Evolutionary conservation across 1,139 yeast genomes (phyloP).

Genomic region (Candida sp.): DNA sequence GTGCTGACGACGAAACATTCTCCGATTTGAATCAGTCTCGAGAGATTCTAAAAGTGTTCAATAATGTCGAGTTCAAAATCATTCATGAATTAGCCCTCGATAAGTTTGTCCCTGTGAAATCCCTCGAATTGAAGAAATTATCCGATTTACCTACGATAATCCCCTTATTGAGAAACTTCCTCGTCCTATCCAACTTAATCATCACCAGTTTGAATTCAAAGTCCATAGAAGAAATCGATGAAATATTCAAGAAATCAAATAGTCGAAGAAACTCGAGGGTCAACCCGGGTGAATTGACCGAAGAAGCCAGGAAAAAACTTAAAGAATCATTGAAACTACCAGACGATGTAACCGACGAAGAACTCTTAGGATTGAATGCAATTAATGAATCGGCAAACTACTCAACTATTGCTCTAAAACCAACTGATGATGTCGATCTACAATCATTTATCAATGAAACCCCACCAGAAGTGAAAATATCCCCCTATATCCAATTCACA

Average conservation of each 20-base stretch:
- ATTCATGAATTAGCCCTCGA: conserved; percentile 7
- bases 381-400: conserved; percentile 17
- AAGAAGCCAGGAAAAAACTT: conserved; percentile 25
- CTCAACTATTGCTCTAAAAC: conserved; percentile 17
- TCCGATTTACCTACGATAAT: conserved; percentile 22
- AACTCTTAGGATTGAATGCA: conserved; percentile 33
- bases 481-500: conserved; percentile 14
- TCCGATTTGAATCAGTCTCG: not conserved
- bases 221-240: not conserved
- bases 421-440: conserved; percentile 15
- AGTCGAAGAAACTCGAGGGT: conserved; percentile 9
- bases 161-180: conserved; percentile 28
- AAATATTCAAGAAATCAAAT: not conserved
- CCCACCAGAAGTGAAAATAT: conserved; percentile 7
- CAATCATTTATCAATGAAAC: conserved; percentile 16
- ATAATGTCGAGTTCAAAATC: conserved; percentile 7
- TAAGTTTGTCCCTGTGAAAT: conserved; percentile 17
- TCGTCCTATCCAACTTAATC: conserved; percentile 23
- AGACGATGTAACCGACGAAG: conserved; percentile 38
- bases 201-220: conserved; percentile 3
- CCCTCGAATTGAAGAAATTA: conserved; percentile 19
- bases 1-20: not conserved
- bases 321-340: conserved; percentile 35
- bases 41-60: conserved; percentile 1
- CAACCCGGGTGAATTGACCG: conserved; percentile 9